These are phyloP conservation scores for Taphrina communis DNA, from an alignment of 1,139 yeast species.

Conservation along the genomic window DNA sequence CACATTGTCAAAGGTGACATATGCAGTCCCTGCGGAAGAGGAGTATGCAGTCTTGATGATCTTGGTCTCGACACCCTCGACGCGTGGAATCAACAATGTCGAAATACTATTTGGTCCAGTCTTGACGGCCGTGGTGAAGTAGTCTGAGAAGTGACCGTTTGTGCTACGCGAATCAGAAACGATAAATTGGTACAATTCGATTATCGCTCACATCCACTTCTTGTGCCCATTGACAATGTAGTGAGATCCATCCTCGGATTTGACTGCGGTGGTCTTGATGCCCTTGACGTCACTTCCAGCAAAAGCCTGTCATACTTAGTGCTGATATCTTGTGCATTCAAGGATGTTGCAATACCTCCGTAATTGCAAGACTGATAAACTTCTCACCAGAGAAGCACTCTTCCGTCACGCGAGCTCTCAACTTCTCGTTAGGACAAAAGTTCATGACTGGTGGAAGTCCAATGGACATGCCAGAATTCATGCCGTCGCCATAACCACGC, in stretches of 20 bases:
- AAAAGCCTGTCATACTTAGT: slow-evolving; percentile 40
- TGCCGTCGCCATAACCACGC: slow-evolving; percentile 54
- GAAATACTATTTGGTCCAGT: slow-evolving; percentile 56
- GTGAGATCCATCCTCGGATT: slow-evolving; percentile 51
- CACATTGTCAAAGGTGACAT: slow-evolving; percentile 56
- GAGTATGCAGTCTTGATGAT: slow-evolving; percentile 56
- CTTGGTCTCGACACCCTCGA: slow-evolving; percentile 54
- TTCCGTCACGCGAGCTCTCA: slow-evolving; percentile 51
- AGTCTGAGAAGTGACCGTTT: slow-evolving; percentile 50
- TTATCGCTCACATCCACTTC: slow-evolving; percentile 53
- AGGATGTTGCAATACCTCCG: slow-evolving; percentile 50
- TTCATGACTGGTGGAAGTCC: slow-evolving; percentile 54
- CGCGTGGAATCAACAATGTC: slow-evolving; percentile 54
- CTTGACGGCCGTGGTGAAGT: slow-evolving; percentile 57
- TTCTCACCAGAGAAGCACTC: slow-evolving; percentile 53
- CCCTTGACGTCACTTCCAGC: slow-evolving; percentile 58
- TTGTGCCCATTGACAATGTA: slow-evolving; percentile 56
- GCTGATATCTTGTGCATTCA: not conserved
- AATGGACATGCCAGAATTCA: slow-evolving; percentile 53
- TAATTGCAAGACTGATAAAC: slow-evolving; percentile 54
- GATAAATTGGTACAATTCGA: not conserved
- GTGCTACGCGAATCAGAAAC: slow-evolving; percentile 47
- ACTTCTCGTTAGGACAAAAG: slow-evolving; percentile 50
- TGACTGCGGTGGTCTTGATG: slow-evolving; percentile 53
- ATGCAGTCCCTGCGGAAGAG: slow-evolving; percentile 55